Evolutionary conservation across 371 early-diverging fungal genomes (phyloP).

Genomic region (Mycotypha africana): DNA sequence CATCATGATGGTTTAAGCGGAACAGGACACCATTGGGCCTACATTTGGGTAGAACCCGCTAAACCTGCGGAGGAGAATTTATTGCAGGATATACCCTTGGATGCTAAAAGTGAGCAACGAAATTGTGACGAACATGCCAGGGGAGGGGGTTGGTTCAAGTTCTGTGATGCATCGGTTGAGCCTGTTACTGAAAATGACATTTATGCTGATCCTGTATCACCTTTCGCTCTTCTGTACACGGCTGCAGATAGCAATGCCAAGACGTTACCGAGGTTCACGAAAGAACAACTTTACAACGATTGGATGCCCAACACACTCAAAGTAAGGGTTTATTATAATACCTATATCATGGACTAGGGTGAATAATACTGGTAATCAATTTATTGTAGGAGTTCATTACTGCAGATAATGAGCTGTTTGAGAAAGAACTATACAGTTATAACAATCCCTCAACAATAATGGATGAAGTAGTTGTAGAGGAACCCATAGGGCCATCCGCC

Average conservation of each 20-base stretch:
- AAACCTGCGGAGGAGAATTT: constrained; percentile 5
- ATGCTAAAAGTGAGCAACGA: too few relatives aligned
- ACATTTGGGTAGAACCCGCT: constrained; percentile 26
- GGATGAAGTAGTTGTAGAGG: too few relatives aligned
- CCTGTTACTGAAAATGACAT: constrained; percentile 25
- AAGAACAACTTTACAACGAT: constrained; percentile 5
- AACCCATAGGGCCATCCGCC: too few relatives aligned
- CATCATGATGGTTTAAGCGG: constrained; percentile 37
- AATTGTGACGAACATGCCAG: too few relatives aligned
- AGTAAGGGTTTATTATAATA: constrained; percentile 15
- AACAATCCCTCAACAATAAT: too few relatives aligned
- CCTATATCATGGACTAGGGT: too few relatives aligned
- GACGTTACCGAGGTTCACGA: constrained; percentile 7
- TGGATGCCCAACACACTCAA: constrained; percentile 20
- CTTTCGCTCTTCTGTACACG: constrained; percentile 30
- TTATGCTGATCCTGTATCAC: constrained; percentile 16
- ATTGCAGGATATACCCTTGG: constrained; percentile 7
- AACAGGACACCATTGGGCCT: constrained; percentile 43
- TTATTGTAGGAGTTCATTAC: constrained; percentile 18
- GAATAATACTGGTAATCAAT: not conserved
- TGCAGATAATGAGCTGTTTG: constrained; percentile 20
- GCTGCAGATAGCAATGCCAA: constrained; percentile 5
- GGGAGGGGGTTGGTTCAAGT: constrained; percentile 35
- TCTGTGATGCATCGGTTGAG: constrained; percentile 34
- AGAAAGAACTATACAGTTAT: constrained; percentile 26